Evolutionary conservation across 106 monocot genomes (phyloP), one percentile per base, ranked within the genome.

Genomic region (Dendrobium catenatum): DNA sequence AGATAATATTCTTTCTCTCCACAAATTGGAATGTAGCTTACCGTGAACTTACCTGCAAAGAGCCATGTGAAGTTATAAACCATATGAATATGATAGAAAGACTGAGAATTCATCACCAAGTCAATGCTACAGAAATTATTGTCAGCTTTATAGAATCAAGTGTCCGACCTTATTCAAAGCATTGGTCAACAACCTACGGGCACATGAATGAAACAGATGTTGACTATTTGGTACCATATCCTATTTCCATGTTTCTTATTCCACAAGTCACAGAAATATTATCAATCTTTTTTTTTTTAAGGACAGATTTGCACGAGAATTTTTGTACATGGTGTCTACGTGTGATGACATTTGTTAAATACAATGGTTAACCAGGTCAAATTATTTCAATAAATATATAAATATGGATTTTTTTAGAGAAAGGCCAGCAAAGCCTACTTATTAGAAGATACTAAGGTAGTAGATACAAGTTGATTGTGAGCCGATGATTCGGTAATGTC

Each of bases 1-100:
- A 98, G 92, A 82, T 98, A 98, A 79, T 98, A 98, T 80, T 98
- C 98, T 79, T 89, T 93, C 81, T 95, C 98, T 79, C 91, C 88
- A 80, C 92, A 98, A 51, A 93, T 68, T 54, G 92, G 91, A 77
- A 93, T 75, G 82, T 93, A 98, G 78, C 94, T 80, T 37, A 98
- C 82, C 42, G 94, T 81, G 68, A 93, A 90, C 56, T 98, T 98
- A 67, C 96, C 96, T 94, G 68, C 56, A 92, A 77, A 20, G 43
- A 24, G 92, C 43, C 56, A 92, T 66, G 82, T 9, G 4, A 40
- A 48, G 15, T 79, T 9, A 72, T 33, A 41, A 43, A 27, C 3
- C n/a, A 51, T 55, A 9, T 22, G 82, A 22, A 73, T 46, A 33
- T 29, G 70, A 70, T 33, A 31, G 13, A 33, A 33, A 37, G 4